Conservation (phyloP, 2,329 filamentous ascomycete genomes). For the Eutypella sp. region DNA sequence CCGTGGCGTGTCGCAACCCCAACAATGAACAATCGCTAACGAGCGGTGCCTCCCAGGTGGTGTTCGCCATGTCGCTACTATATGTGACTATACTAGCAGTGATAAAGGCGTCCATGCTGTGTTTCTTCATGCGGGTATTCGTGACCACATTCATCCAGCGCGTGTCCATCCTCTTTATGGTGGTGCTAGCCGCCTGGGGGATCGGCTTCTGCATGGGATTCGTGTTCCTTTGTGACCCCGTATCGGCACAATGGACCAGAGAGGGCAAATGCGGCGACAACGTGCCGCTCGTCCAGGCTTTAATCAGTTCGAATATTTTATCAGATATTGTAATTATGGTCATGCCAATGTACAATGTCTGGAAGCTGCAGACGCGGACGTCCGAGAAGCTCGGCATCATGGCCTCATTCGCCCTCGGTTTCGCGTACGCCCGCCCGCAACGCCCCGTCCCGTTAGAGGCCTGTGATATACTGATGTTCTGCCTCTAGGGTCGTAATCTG, state of each 20-base stretch:
- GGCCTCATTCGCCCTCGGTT: conserved; percentile 30
- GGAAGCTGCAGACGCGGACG: conserved; percentile 31
- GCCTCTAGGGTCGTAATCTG: conserved; percentile 31
- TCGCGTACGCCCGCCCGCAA: conserved; percentile 24
- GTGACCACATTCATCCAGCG: conserved; percentile 9
- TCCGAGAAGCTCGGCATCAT: conserved; percentile 33
- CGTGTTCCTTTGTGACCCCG: conserved; percentile 26
- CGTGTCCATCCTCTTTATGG: conserved; percentile 19
- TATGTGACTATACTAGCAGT: conserved; percentile 14
- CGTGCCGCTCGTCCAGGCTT: conserved; percentile 30
- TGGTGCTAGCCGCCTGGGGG: conserved; percentile 20
- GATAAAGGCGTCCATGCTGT: conserved; percentile 16
- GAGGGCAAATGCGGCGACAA: conserved; percentile 28
- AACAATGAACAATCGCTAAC: not conserved
- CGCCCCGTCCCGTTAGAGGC: not conserved
- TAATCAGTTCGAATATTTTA: conserved; percentile 33
- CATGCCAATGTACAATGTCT: conserved; percentile 33
- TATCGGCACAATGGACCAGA: conserved; percentile 17
- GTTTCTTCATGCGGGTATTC: conserved; percentile 16
- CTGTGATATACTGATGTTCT: conserved; percentile 4
- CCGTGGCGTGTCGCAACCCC: not conserved
- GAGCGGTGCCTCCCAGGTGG: conserved; percentile 9
- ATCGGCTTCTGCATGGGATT: conserved; percentile 20
- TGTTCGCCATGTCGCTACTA: conserved; percentile 14
- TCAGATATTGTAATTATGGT: conserved; percentile 34